Evolutionary conservation across 768 basidiomycete species (phyloP).

Genomic region (Podaxis sp.): DNA sequence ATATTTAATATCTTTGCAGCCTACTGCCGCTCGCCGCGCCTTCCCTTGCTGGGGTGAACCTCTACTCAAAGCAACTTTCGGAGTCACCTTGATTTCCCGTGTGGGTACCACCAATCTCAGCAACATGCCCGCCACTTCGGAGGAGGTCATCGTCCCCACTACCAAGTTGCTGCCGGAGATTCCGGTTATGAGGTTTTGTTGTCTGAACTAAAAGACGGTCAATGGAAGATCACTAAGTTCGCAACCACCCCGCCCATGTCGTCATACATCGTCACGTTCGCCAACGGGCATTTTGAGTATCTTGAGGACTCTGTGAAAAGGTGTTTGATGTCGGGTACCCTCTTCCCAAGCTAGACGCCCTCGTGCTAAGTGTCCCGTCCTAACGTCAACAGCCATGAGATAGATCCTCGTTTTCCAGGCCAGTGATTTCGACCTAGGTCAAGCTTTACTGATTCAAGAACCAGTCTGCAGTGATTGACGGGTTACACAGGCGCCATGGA

Average conservation of each 20-base stretch:
- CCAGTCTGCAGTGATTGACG: neutral
- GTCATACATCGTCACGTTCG: constrained; percentile 85
- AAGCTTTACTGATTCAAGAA: constrained; percentile 8
- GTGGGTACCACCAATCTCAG: constrained; percentile 72
- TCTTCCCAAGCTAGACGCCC: constrained; percentile 90
- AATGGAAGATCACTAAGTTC: constrained; percentile 85
- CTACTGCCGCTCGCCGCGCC: constrained; percentile 79
- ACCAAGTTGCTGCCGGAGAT: constrained; percentile 31
- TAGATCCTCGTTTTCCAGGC: constrained; percentile 37
- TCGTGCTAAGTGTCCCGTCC: constrained; percentile 54
- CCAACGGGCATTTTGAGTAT: constrained; percentile 75
- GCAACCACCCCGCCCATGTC: constrained; percentile 84
- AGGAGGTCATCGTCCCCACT: constrained; percentile 41
- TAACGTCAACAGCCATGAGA: neutral
- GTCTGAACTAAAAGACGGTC: constrained; percentile 21
- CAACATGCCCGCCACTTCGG: constrained; percentile 82
- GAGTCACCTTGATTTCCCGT: constrained; percentile 75
- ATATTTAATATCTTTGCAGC: constrained; percentile 36
- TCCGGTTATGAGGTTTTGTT: constrained; percentile 17
- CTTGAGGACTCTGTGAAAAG: constrained; percentile 82
- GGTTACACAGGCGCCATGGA: constrained; percentile 74
- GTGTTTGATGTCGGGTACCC: constrained; percentile 92
- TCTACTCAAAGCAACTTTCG: constrained; percentile 79
- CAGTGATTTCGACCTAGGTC: constrained; percentile 84
- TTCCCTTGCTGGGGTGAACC: constrained; percentile 97